phyloP scores from a whole-genome alignment of 1,139 yeast species.

The Tardiomyces blankii region DNA sequence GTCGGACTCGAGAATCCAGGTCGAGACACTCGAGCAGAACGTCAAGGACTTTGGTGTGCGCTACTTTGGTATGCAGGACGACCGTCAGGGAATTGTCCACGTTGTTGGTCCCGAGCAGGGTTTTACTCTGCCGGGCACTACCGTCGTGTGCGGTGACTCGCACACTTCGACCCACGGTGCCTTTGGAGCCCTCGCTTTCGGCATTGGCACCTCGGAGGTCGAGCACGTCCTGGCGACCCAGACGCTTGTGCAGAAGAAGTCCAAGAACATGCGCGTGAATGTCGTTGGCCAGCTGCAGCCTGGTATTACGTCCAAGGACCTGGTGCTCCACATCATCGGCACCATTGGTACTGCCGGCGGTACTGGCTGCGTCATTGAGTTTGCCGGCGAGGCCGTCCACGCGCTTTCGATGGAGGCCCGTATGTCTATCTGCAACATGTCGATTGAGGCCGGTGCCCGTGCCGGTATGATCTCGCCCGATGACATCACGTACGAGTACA shows the following conservation, averaged over 20 bases:
- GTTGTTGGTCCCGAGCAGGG: slow-evolving; percentile 99
- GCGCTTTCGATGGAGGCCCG: slow-evolving; percentile 94
- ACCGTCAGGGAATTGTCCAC: slow-evolving; percentile 95
- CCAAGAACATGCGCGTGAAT: slow-evolving; percentile 86
- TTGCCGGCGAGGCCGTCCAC: slow-evolving; percentile 91
- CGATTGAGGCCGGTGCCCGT: slow-evolving; percentile 97
- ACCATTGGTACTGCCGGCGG: slow-evolving; percentile 99
- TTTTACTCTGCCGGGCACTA: slow-evolving; percentile 94
- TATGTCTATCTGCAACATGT: slow-evolving; percentile 98
- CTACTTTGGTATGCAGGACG: slow-evolving; percentile 88
- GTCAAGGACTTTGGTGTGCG: slow-evolving; percentile 83
- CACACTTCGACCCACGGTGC: slow-evolving; percentile 99
- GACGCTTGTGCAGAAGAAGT: slow-evolving; percentile 86
- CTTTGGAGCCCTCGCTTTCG: slow-evolving; percentile 95
- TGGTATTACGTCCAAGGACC: slow-evolving; percentile 93
- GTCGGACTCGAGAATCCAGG: slow-evolving; percentile 86
- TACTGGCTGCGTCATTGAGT: slow-evolving; percentile 93
- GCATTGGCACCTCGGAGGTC: slow-evolving; percentile 98
- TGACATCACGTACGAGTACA: slow-evolving; percentile 72
- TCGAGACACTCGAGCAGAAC: slow-evolving; percentile 81
- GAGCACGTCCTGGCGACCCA: slow-evolving; percentile 98
- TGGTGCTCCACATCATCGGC: slow-evolving; percentile 89
- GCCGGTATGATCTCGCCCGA: slow-evolving; percentile 99
- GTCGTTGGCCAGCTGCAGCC: slow-evolving; percentile 74
- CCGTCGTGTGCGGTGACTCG: slow-evolving; percentile 97